Evolutionary conservation across 164 flowering plant genomes (phyloP).

Genomic region (Magnolia changhungtana): DNA sequence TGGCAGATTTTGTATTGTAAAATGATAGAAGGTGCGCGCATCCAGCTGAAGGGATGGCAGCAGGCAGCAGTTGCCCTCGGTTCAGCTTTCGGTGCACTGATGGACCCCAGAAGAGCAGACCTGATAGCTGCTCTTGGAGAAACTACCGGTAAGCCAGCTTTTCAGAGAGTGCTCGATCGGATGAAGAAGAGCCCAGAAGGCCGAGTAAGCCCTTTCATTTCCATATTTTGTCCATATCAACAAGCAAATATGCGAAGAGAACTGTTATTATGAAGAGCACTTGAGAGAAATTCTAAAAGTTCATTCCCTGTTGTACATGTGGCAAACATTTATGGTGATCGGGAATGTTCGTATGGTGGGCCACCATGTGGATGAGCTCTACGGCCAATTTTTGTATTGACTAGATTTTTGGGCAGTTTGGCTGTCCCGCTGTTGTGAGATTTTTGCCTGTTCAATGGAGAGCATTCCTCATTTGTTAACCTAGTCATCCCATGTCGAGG

Average conservation of each 20-base stretch:
- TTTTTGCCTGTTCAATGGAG: too few species aligned
- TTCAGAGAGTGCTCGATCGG: conserved; percentile 73
- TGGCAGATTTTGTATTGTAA: not conserved
- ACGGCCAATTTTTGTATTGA: too few species aligned
- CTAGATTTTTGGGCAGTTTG: too few species aligned
- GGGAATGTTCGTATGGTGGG: too few species aligned
- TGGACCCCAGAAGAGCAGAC: conserved; percentile 88
- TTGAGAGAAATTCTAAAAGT: too few species aligned
- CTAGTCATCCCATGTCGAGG: too few species aligned
- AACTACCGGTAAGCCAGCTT: conserved; percentile 92
- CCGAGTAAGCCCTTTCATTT: conserved; percentile 37
- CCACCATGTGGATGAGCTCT: too few species aligned
- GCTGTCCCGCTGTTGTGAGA: too few species aligned
- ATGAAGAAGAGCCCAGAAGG: conserved; percentile 88
- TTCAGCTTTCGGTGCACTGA: conserved; percentile 83
- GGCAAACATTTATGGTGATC: too few species aligned
- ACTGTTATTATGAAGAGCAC: too few species aligned
- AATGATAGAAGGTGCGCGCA: conserved; percentile 49
- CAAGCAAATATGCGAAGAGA: not conserved
- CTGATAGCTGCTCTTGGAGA: conserved; percentile 94
- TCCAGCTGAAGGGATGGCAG: conserved; percentile 77
- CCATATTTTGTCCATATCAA: not conserved
- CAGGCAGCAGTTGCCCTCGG: conserved; percentile 85
- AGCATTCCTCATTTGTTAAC: too few species aligned
- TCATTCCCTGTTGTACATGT: too few species aligned